Evolutionary conservation across 768 basidiomycete species (phyloP), one percentile per base, ranked within the genome.

Genomic region (Boletus subparvulus): DNA sequence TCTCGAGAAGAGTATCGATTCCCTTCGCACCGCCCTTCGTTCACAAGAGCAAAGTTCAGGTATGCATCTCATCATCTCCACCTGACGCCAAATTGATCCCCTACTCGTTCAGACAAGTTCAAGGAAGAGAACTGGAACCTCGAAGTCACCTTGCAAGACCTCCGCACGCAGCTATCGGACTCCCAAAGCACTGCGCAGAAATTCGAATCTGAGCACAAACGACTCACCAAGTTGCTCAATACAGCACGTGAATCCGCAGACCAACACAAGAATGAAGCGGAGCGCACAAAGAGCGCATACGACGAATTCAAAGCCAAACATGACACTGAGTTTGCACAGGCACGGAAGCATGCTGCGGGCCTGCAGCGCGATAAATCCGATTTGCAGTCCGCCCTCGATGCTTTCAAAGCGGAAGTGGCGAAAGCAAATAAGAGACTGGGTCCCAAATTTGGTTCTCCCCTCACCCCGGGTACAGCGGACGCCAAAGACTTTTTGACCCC

Each of bases 51-150:
- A 87, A 70, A 88, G 79, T 57, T 80, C 90, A 56, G 92, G 92
- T 88, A 61, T 52, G 83, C 73, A 26, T 17, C 13, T 33, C 47
- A 1, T 19, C 19, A n/a, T 39, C 30, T 8, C 32, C 28, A 33
- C 32, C 4, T 53, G 21, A 47, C 30, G 40, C 53, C n/a, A 3
- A 28, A 60, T 35, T 53, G 10, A 66, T 9, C 2, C 13, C 9
- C 24, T 32, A 35, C 35, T 56, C 47, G 51, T 54, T 30, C 66
- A 88, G 96, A 98, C 71, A 93, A 94, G 61, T 96, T 86, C 84
- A 94, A 94, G 75, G 96, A 98, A 75, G 94, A 95, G 74, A 98
- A 97, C 71, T 98, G 97, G 97, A 96, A 98, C 68, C 85, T 98
- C 55, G 96, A 98, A 76, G 94, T 98, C 47, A 83, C 83, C 16